These are phyloP conservation scores for Jaminaea rosea DNA, from an alignment of 1,284 basidiomycete species.

Conservation along the genomic window DNA sequence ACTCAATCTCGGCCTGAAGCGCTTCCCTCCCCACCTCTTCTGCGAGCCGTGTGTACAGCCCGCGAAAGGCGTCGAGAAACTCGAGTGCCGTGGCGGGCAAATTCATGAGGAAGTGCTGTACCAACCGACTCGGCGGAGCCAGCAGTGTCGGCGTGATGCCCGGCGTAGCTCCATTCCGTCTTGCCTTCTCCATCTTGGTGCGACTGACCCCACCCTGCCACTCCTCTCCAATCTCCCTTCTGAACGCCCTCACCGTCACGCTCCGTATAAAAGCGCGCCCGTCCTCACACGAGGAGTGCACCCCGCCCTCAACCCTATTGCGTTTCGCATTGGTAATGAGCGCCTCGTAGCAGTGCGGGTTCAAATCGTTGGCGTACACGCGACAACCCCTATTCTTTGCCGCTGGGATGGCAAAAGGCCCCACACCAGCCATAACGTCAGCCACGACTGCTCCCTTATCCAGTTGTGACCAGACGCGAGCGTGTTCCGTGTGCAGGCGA, in stretches of 20 bases:
- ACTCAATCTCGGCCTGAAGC: constrained; percentile 11
- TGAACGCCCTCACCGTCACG: constrained; percentile 19
- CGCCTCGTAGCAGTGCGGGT: constrained; percentile 75
- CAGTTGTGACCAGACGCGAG: constrained; percentile 67
- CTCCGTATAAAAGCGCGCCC: constrained; percentile 28
- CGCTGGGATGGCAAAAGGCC: constrained; percentile 88
- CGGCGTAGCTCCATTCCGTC: constrained; percentile 1
- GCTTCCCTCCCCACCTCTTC: constrained; percentile 48
- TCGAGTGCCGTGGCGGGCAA: constrained; percentile 81
- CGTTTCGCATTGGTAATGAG: constrained; percentile 48
- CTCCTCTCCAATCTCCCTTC: constrained; percentile 4
- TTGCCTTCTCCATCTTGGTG: constrained; percentile 3
- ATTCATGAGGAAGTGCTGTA: constrained; percentile 89
- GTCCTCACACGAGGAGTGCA: constrained; percentile 23
- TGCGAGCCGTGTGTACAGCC: constrained; percentile 54
- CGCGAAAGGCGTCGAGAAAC: constrained; percentile 80
- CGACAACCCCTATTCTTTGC: constrained; percentile 63
- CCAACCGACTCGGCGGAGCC: constrained; percentile 10
- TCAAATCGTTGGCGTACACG: constrained; percentile 87
- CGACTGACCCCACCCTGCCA: constrained; percentile 16
- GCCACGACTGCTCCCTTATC: constrained; percentile 60
- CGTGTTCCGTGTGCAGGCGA: constrained; percentile 81
- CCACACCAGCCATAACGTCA: constrained; percentile 95
- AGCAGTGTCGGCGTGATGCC: constrained; percentile 1
- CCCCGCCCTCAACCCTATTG: constrained; percentile 22